phyloP scores from a whole-genome alignment of 371 early-diverging fungal species.

The Mucor sp. region DNA sequence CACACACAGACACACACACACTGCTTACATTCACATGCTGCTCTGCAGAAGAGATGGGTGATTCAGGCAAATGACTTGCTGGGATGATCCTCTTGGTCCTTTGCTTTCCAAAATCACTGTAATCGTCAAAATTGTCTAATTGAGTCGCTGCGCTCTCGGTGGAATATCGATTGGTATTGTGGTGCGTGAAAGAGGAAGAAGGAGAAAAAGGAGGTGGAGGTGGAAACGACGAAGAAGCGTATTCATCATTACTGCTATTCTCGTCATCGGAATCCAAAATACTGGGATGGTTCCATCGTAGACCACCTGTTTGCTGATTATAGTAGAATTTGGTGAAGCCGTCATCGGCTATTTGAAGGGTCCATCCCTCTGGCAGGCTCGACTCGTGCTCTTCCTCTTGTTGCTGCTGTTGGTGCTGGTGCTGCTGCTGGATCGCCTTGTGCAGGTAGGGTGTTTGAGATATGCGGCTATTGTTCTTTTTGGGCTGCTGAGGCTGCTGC shows the following conservation, averaged over 20 bases:
- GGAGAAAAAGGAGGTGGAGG: not conserved
- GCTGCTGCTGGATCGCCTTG: not conserved
- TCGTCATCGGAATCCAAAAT: conserved; percentile 27
- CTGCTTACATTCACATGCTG: conserved; percentile 6
- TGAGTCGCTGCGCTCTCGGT: not conserved
- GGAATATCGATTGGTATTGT: not conserved
- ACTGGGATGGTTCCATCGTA: conserved; percentile 28
- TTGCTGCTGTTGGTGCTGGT: not conserved
- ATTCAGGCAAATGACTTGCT: not conserved
- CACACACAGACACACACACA: not conserved
- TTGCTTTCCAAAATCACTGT: conserved; percentile 8
- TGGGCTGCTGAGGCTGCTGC: too few relatives aligned
- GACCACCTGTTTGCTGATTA: conserved; percentile 28
- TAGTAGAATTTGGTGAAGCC: conserved; percentile 28
- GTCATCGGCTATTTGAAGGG: conserved; percentile 30
- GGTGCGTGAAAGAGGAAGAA: not conserved
- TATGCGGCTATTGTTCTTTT: not conserved
- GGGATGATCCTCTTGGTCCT: not conserved
- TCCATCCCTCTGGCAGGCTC: conserved; percentile 27
- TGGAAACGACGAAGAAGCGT: not conserved
- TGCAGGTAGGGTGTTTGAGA: not conserved
- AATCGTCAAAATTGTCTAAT: not conserved
- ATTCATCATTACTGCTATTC: conserved; percentile 10
- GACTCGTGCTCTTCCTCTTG: not conserved
- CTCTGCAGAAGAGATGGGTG: not conserved